These are phyloP conservation scores for Aspergillus fumigatiaffinis DNA, from an alignment of 2,329 filamentous ascomycete genomes.

Conservation along the genomic window DNA sequence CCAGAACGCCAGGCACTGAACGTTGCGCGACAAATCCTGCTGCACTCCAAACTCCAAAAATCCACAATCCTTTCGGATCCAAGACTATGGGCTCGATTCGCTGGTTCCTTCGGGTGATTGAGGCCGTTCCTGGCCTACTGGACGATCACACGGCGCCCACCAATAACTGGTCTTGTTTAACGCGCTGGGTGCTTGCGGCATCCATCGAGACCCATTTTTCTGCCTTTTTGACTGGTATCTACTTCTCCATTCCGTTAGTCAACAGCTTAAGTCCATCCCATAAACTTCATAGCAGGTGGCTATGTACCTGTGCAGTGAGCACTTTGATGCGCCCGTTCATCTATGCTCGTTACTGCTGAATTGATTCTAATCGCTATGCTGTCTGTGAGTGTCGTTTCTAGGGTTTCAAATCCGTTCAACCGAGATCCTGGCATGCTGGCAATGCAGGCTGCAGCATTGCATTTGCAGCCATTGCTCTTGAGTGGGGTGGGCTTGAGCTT, in stretches of 20 bases:
- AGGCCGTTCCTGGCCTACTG: constrained; percentile 2
- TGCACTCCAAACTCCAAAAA: neutral
- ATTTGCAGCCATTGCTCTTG: constrained; percentile 7
- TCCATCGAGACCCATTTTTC: constrained; percentile 4
- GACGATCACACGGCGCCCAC: constrained; percentile 6
- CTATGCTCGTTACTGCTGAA: neutral
- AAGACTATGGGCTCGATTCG: neutral
- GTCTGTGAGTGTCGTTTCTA: neutral
- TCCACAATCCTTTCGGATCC: neutral
- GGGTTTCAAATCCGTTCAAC: neutral
- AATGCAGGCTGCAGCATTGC: constrained; percentile 1
- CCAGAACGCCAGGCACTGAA: neutral
- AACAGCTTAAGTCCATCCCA: neutral
- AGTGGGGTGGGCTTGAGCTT: constrained; percentile 5
- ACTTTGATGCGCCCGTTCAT: neutral
- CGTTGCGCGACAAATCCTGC: neutral
- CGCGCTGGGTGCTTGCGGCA: constrained; percentile 1
- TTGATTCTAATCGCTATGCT: neutral
- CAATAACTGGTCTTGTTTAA: neutral
- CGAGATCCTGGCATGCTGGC: neutral
- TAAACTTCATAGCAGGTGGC: neutral
- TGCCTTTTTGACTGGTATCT: constrained; percentile 3
- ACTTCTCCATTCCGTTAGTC: neutral
- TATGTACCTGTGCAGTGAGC: neutral
- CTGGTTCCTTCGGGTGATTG: neutral